Conservation (phyloP, 305 asterid genomes). For the Fraxinus platypoda region DNA sequence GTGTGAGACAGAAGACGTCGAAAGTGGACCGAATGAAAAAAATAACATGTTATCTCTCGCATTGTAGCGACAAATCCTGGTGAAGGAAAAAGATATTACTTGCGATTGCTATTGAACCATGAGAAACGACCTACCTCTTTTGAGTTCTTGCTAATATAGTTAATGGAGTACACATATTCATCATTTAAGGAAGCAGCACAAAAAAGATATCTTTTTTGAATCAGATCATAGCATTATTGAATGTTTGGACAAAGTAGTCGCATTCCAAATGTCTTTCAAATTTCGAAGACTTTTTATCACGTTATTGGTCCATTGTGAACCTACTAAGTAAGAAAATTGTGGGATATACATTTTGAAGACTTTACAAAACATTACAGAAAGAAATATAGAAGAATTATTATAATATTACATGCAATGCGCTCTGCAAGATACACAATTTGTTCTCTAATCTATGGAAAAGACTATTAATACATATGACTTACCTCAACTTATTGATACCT, state of each 20-base stretch:
- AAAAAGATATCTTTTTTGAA: not conserved
- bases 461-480: too few species aligned
- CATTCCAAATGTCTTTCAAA: not conserved
- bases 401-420: not conserved
- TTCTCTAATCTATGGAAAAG: too few species aligned
- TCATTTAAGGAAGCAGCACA: slow-evolving; percentile 3
- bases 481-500: too few species aligned
- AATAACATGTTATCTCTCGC: too few species aligned
- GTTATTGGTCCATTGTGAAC: not conserved
- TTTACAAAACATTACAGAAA: not conserved
- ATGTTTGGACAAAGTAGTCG: not conserved
- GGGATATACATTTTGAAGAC: not conserved
- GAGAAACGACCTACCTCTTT: too few species aligned
- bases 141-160: too few species aligned
- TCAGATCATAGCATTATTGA: not conserved
- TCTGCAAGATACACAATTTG: too few species aligned
- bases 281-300: not conserved
- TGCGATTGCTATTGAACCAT: too few species aligned
- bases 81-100: too few species aligned
- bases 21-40: too few species aligned
- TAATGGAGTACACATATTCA: not conserved
- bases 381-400: not conserved
- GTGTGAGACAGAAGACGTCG: too few species aligned
- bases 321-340: not conserved
- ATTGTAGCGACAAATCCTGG: too few species aligned